Conservation (phyloP, 306 rosid species). For the Dicorynia guianensis region DNA sequence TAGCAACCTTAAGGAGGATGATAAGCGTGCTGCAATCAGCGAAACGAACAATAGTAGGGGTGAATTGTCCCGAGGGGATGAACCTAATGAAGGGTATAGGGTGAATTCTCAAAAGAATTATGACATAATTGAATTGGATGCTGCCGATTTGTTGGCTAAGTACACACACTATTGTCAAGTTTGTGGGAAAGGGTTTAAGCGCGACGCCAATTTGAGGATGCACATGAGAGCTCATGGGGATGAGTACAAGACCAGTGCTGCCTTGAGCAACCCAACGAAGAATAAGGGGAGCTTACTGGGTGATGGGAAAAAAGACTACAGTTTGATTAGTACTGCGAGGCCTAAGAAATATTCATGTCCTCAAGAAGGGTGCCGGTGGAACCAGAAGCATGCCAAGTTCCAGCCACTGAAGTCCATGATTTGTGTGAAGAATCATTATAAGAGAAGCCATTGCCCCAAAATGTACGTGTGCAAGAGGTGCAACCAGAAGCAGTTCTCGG, state of each 20-base stretch:
- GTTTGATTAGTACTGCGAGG: constrained; percentile 38
- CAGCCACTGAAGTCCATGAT: constrained; percentile 93
- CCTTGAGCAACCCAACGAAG: constrained; percentile 76
- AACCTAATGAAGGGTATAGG: constrained; percentile 7
- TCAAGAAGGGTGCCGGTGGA: constrained; percentile 93
- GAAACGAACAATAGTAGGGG: constrained; percentile 36
- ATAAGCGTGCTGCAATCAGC: constrained; percentile 37
- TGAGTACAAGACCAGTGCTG: constrained; percentile 78
- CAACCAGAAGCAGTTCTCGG: constrained; percentile 82
- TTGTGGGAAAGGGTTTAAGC: constrained; percentile 92
- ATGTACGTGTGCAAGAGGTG: constrained; percentile 95
- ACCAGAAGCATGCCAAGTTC: constrained; percentile 74
- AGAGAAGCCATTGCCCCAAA: constrained; percentile 93
- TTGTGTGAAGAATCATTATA: constrained; percentile 94
- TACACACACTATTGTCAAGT: constrained; percentile 93
- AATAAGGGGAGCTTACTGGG: constrained; percentile 16
- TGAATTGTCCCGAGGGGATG: constrained; percentile 22
- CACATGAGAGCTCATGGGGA: constrained; percentile 99
- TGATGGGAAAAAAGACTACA: not conserved
- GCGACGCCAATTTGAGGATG: constrained; percentile 93
- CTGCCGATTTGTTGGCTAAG: constrained; percentile 76
- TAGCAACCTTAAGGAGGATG: constrained; percentile 40
- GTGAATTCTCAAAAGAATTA: constrained; percentile 14
- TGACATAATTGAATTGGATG: constrained; percentile 75
- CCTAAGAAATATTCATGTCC: constrained; percentile 88